Percentiles rank a stretch among this genome's conserved stretches.
Evolutionary conservation across 352 stramenopile genomes (phyloP).

Genomic region (Aphanomyces euteiches): DNA sequence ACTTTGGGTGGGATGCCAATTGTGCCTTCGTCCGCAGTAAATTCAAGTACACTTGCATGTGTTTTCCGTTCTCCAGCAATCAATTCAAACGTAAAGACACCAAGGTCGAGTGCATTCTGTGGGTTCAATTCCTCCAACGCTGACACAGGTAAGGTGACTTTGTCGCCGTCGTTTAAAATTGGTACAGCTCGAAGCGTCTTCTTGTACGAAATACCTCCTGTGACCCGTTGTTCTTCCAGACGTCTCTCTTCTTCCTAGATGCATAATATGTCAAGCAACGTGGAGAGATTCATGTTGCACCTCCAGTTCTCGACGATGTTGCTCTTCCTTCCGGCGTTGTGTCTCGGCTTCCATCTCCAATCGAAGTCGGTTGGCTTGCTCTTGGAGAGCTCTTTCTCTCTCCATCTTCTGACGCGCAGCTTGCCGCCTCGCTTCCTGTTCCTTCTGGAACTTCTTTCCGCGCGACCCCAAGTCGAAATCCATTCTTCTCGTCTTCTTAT

Average conservation of each 20-base stretch:
- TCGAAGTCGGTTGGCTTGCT: slow-evolving; percentile 12
- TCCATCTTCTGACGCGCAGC: slow-evolving; percentile 25
- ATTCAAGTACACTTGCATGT: slow-evolving; percentile 74
- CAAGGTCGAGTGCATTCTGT: slow-evolving; percentile 66
- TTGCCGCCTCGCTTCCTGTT: slow-evolving; percentile 23
- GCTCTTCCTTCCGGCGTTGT: slow-evolving; percentile 40
- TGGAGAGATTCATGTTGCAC: slow-evolving; percentile 41
- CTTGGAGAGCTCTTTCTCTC: slow-evolving; percentile 1
- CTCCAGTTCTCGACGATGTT: slow-evolving; percentile 49
- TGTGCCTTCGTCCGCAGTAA: slow-evolving; percentile 69
- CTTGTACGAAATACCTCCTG: slow-evolving; percentile 63
- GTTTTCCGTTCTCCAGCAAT: slow-evolving; percentile 35
- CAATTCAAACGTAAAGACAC: slow-evolving; percentile 82
- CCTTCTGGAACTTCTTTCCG: slow-evolving; percentile 26
- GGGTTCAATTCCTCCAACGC: slow-evolving; percentile 73
- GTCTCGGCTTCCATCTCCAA: slow-evolving; percentile 14
- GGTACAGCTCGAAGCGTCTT: slow-evolving; percentile 47
- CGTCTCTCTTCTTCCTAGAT: slow-evolving; percentile 44
- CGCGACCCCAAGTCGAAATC: slow-evolving; percentile 27
- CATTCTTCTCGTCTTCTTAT: slow-evolving; percentile 15
- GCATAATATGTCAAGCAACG: slow-evolving; percentile 25
- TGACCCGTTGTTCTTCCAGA: slow-evolving; percentile 68
- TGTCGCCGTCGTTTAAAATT: slow-evolving; percentile 57
- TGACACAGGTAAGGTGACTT: slow-evolving; percentile 70
- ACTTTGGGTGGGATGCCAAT: slow-evolving; percentile 77